These are phyloP conservation scores for Thraustochytrium striatum DNA, from an alignment of 352 stramenopile species.

Conservation along the genomic window DNA sequence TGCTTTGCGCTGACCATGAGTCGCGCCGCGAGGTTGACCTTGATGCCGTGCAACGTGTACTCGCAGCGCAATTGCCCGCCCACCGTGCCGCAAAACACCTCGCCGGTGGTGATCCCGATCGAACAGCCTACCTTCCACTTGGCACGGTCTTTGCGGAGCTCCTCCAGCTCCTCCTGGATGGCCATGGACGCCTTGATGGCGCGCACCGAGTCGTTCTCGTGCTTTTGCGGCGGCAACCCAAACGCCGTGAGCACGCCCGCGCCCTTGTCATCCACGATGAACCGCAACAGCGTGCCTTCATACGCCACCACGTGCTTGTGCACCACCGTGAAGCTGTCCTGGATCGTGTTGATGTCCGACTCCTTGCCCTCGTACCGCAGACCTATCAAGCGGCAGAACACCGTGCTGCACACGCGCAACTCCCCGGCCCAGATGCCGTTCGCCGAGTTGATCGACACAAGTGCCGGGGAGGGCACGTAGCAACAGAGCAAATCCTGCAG, in stretches of 20 bases:
- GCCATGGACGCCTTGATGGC: slow-evolving; percentile 78
- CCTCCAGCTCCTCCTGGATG: slow-evolving; percentile 60
- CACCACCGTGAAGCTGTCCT: slow-evolving; percentile 59
- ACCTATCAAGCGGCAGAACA: slow-evolving; percentile 42
- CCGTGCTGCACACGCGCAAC: slow-evolving; percentile 46
- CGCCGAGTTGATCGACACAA: slow-evolving; percentile 25
- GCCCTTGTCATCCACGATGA: slow-evolving; percentile 88
- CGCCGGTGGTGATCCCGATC: slow-evolving; percentile 82
- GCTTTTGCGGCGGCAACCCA: slow-evolving; percentile 77
- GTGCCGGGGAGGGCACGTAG: slow-evolving; percentile 29
- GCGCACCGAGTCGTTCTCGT: slow-evolving; percentile 82
- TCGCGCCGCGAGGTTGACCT: slow-evolving; percentile 82
- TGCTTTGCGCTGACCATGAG: slow-evolving; percentile 74
- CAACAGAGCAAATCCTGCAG: slow-evolving; percentile 3
- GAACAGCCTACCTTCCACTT: slow-evolving; percentile 34
- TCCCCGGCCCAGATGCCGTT: slow-evolving; percentile 48
- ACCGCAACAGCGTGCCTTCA: slow-evolving; percentile 91
- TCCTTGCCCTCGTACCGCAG: slow-evolving; percentile 25
- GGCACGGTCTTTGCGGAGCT: neutral
- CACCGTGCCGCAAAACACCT: slow-evolving; percentile 82
- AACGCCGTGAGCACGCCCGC: slow-evolving; percentile 85
- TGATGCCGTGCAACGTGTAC: slow-evolving; percentile 85
- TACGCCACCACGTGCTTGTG: slow-evolving; percentile 86
- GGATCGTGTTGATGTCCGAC: slow-evolving; percentile 51
- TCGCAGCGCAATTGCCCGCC: slow-evolving; percentile 79